phyloP scores from a whole-genome alignment of 2,329 filamentous ascomycete genomes.

The Aureobasidium namibiae region DNA sequence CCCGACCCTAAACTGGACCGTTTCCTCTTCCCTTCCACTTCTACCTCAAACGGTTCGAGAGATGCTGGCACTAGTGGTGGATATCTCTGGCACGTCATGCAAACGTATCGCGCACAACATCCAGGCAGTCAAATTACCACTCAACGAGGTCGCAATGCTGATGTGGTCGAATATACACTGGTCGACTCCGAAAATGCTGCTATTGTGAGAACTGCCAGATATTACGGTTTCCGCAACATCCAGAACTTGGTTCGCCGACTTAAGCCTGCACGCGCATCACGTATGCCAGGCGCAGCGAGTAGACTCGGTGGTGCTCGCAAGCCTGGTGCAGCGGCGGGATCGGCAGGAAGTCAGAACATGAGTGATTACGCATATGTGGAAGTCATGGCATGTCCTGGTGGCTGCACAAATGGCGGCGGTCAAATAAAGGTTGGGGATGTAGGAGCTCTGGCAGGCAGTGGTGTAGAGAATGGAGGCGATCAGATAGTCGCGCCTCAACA shows the following conservation, averaged over 20 bases:
- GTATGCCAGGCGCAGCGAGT: conserved; percentile 67
- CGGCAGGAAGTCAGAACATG: conserved; percentile 24
- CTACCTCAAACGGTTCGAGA: conserved; percentile 32
- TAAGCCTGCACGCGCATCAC: conserved; percentile 69
- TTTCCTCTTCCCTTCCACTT: conserved; percentile 60
- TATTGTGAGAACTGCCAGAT: conserved; percentile 75
- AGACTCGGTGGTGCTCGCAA: conserved; percentile 47
- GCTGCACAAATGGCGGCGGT: conserved; percentile 94
- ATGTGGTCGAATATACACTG: conserved; percentile 80
- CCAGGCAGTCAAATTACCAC: conserved; percentile 65
- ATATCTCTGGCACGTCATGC: conserved; percentile 76
- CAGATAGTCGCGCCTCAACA: conserved; percentile 20
- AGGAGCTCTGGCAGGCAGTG: conserved; percentile 31
- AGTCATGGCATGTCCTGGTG: conserved; percentile 98
- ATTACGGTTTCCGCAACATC: conserved; percentile 97
- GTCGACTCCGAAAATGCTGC: conserved; percentile 35
- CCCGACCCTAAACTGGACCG: conserved; percentile 61
- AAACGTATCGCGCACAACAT: conserved; percentile 61
- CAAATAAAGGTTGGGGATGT: conserved; percentile 88
- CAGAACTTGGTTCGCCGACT: conserved; percentile 92
- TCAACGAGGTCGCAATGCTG: conserved; percentile 73
- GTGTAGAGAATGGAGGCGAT: conserved; percentile 27
- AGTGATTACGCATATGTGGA: conserved; percentile 85
- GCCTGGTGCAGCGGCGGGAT: conserved; percentile 34
- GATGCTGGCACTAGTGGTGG: conserved; percentile 73